Percentiles rank a stretch among this genome's conserved stretches.
These are phyloP conservation scores for Russula virescens DNA, from an alignment of 768 basidiomycete species.

Conservation along the genomic window DNA sequence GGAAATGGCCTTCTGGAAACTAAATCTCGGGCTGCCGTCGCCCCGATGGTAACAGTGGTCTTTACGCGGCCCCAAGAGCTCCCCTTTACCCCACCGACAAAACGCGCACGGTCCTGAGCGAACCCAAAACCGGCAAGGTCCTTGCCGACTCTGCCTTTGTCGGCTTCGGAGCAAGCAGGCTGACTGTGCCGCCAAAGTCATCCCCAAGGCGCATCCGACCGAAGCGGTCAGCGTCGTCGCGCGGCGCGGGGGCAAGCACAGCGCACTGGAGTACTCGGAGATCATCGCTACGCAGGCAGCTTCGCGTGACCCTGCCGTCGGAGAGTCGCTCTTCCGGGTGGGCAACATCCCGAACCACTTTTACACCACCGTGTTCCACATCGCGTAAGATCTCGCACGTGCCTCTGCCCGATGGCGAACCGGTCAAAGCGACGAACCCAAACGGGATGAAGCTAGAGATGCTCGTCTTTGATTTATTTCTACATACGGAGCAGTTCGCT, in stretches of 20 bases:
- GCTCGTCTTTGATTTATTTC: too few relatives aligned
- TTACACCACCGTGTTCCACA: too few relatives aligned
- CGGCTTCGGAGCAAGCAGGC: slow-evolving; percentile 84
- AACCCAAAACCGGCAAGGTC: slow-evolving; percentile 69
- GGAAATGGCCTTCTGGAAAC: too few relatives aligned
- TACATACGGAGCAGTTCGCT: too few relatives aligned
- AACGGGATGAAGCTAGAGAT: too few relatives aligned
- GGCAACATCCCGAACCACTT: too few relatives aligned
- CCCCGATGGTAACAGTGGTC: slow-evolving; percentile 95
- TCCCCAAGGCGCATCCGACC: slow-evolving; percentile 77
- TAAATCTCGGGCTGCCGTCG: too few relatives aligned
- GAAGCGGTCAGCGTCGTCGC: slow-evolving; percentile 97
- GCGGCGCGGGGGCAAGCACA: slow-evolving; percentile 71
- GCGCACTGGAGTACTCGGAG: slow-evolving; percentile 97
- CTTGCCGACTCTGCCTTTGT: slow-evolving; percentile 96
- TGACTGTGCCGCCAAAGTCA: slow-evolving; percentile 94
- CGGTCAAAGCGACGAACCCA: too few relatives aligned
- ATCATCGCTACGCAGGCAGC: slow-evolving; percentile 86
- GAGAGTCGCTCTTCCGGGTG: too few relatives aligned
- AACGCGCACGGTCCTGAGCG: slow-evolving; percentile 72
- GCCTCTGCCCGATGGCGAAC: too few relatives aligned
- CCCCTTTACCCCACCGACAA: slow-evolving; percentile 58
- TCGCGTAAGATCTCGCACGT: too few relatives aligned
- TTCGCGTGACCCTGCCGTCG: too few relatives aligned
- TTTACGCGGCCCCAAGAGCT: slow-evolving; percentile 87